phyloP scores from a whole-genome alignment of 805 yeast genomes.

The Suhomyces sp. region DNA sequence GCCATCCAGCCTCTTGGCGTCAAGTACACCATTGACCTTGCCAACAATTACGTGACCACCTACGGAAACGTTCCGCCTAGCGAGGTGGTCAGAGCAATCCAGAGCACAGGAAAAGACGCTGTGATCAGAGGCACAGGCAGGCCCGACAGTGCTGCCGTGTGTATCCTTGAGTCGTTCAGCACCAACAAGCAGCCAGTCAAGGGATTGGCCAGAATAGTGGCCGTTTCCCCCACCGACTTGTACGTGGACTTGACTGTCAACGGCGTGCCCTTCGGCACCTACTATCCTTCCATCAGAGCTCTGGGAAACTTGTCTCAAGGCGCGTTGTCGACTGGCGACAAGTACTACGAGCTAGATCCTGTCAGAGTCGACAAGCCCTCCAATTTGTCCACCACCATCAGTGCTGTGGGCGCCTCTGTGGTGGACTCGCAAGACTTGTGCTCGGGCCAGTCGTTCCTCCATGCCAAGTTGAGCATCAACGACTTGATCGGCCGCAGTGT shows the following conservation, averaged over 20 bases:
- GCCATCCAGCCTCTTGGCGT: constrained; percentile 56
- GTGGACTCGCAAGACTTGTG: constrained; percentile 13
- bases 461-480: constrained; percentile 45
- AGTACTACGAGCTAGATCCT: constrained; percentile 43
- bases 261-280: constrained; percentile 64
- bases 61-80: constrained; percentile 77
- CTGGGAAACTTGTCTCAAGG: constrained; percentile 79
- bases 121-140: constrained; percentile 88
- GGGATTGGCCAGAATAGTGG: constrained; percentile 84
- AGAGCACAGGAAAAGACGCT: constrained; percentile 78
- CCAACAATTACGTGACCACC: constrained; percentile 61
- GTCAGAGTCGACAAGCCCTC: constrained; percentile 29
- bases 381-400: constrained; percentile 24
- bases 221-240: constrained; percentile 51
- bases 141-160: constrained; percentile 86
- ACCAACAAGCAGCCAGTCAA: constrained; percentile 57
- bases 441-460: constrained; percentile 38
- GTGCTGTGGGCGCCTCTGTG: constrained; percentile 33
- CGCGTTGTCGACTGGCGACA: constrained; percentile 60
- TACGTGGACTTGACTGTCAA: constrained; percentile 76
- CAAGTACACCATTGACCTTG: constrained; percentile 54
- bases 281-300: constrained; percentile 64
- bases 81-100: constrained; percentile 61
- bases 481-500: constrained; percentile 72
- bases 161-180: constrained; percentile 75